These are phyloP conservation scores for Drechslera avenae DNA, from an alignment of 2,329 filamentous ascomycete species.

Conservation along the genomic window DNA sequence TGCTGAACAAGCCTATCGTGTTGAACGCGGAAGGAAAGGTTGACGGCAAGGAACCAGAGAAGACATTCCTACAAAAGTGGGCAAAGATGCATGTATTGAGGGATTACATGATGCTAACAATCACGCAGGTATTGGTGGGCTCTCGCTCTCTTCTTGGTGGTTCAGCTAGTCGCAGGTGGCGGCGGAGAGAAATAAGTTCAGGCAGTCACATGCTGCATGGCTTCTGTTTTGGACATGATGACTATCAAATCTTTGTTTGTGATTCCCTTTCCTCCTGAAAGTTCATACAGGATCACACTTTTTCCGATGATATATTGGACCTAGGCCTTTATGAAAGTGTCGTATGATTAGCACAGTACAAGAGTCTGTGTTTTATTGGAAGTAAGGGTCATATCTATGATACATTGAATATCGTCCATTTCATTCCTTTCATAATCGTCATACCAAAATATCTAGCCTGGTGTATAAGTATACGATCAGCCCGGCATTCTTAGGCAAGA, in stretches of 20 bases:
- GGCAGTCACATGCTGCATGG: not conserved
- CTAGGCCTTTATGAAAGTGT: not conserved
- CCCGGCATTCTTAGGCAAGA: conserved; percentile 2
- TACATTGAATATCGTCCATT: conserved; percentile 4
- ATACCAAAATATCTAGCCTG: not conserved
- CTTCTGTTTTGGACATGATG: not conserved
- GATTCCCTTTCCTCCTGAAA: not conserved
- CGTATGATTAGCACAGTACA: not conserved
- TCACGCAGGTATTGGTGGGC: conserved; percentile 57
- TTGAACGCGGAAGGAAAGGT: conserved; percentile 62
- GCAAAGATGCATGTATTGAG: conserved; percentile 19
- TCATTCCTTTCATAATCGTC: not conserved
- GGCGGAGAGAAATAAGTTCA: conserved; percentile 39
- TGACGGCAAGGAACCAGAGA: conserved; percentile 53
- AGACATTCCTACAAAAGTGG: conserved; percentile 59
- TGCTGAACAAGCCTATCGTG: conserved; percentile 60
- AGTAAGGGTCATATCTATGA: conserved; percentile 5
- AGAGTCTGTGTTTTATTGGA: not conserved
- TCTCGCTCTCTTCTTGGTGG: conserved; percentile 53
- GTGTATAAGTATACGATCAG: conserved; percentile 6
- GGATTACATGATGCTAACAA: conserved; percentile 16
- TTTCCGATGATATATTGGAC: not conserved
- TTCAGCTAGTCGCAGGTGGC: conserved; percentile 53
- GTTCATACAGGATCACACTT: not conserved
- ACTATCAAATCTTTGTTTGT: not conserved